Evolutionary conservation across 2,329 filamentous ascomycete species (phyloP).

Genomic region (Emergomyces africanus): DNA sequence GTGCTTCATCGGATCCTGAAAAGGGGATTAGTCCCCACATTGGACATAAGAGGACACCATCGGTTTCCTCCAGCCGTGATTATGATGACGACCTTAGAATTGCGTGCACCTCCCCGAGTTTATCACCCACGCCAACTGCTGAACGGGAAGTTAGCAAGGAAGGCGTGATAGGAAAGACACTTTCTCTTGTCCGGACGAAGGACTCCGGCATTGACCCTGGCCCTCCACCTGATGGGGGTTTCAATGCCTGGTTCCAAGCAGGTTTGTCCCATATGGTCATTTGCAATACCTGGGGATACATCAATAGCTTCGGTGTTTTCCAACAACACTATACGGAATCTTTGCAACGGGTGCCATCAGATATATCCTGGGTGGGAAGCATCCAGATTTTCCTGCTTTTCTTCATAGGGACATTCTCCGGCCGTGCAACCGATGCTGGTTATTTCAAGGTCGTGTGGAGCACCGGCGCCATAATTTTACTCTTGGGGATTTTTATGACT

Average conservation of each 20-base stretch:
- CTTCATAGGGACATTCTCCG: constrained; percentile 38
- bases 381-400: constrained; percentile 41
- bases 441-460: constrained; percentile 35
- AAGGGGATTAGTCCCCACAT: not conserved
- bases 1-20: not conserved
- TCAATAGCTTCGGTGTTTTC: constrained; percentile 45
- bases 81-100: not conserved
- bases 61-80: not conserved
- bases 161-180: constrained; percentile 15
- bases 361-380: constrained; percentile 41
- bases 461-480: constrained; percentile 31
- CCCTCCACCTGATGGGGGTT: constrained; percentile 38
- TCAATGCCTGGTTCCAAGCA: constrained; percentile 44
- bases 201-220: constrained; percentile 25
- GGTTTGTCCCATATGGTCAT: constrained; percentile 40
- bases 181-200: constrained; percentile 26
- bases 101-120: not conserved
- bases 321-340: constrained; percentile 39
- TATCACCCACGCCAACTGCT: not conserved
- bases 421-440: constrained; percentile 40
- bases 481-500: constrained; percentile 41
- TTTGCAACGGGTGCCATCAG: constrained; percentile 31
- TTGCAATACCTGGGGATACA: constrained; percentile 45
- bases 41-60: not conserved
- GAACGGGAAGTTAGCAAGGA: not conserved